A percentile compares a stretch with the other conserved stretches of the same genome.
Conservation (phyloP, 2,329 filamentous ascomycete genomes). For the Claviceps humidiphila region DNA sequence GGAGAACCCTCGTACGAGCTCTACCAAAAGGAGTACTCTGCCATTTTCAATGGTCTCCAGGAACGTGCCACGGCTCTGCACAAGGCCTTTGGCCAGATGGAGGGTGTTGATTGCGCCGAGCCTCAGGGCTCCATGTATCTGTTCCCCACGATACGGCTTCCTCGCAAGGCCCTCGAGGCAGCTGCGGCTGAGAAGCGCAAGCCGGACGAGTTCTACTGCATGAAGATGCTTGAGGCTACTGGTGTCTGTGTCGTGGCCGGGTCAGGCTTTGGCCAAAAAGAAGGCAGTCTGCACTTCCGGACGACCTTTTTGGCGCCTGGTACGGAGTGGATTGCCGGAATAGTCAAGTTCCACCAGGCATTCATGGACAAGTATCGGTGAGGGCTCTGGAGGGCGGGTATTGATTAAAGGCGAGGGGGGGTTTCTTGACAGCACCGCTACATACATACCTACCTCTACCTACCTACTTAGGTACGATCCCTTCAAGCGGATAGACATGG, state of each 20-base stretch:
- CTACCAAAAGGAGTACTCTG: constrained; percentile 75
- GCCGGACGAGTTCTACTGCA: constrained; percentile 88
- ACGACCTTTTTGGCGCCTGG: constrained; percentile 95
- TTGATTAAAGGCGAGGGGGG: no score
- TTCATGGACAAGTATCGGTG: constrained; percentile 73
- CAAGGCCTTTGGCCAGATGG: constrained; percentile 85
- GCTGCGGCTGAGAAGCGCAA: constrained; percentile 60
- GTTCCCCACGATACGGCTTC: constrained; percentile 82
- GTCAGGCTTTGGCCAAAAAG: constrained; percentile 85
- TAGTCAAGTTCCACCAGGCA: constrained; percentile 78
- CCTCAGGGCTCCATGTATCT: constrained; percentile 98
- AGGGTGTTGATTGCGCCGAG: constrained; percentile 79
- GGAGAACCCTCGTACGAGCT: constrained; percentile 75
- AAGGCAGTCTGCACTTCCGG: constrained; percentile 82
- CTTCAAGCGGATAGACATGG: no score
- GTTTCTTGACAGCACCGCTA: no score
- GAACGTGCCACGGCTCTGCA: constrained; percentile 75
- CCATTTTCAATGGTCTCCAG: constrained; percentile 66
- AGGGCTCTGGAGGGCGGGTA: background rate
- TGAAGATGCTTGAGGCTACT: constrained; percentile 80
- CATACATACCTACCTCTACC: background rate
- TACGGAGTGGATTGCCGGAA: constrained; percentile 82
- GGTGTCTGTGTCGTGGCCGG: constrained; percentile 91
- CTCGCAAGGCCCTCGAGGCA: constrained; percentile 61
- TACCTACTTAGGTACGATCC: no score